Conservation (phyloP, 805 yeast genomes). For the Candida verbasci region DNA sequence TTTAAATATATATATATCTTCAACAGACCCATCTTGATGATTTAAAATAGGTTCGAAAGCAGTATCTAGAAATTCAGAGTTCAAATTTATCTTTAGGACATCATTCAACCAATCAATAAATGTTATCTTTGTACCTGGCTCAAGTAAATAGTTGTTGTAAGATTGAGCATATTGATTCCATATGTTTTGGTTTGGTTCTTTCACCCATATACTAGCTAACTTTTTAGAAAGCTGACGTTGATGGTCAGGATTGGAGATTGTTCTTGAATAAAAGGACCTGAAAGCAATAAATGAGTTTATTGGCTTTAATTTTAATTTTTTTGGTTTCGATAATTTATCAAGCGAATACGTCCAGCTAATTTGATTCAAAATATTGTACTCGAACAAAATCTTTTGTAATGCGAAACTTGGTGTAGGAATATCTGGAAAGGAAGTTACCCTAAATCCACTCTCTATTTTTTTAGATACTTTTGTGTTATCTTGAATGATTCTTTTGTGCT, state of each 20-base stretch:
- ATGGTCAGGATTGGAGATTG: slow-evolving; percentile 13
- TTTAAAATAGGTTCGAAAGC: background rate
- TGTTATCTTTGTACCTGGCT: slow-evolving; percentile 1
- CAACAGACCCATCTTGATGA: slow-evolving; percentile 4
- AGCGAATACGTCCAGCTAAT: background rate
- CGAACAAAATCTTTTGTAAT: slow-evolving; percentile 9
- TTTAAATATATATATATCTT: slow-evolving; percentile 5
- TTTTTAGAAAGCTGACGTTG: slow-evolving; percentile 21
- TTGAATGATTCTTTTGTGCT: background rate
- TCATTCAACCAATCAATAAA: slow-evolving; percentile 20
- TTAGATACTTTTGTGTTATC: background rate
- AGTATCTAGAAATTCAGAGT: background rate
- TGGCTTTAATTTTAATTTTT: slow-evolving; percentile 9
- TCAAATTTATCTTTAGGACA: slow-evolving; percentile 7
- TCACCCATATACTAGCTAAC: slow-evolving; percentile 23
- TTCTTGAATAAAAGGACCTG: slow-evolving; percentile 23
- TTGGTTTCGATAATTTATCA: slow-evolving; percentile 4
- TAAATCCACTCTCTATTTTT: slow-evolving; percentile 1
- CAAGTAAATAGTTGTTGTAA: slow-evolving; percentile 15
- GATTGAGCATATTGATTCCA: slow-evolving; percentile 30
- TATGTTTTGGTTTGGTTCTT: slow-evolving; percentile 17
- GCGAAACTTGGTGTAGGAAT: slow-evolving; percentile 12
- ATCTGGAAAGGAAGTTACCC: slow-evolving; percentile 11
- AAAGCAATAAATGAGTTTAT: slow-evolving; percentile 29
- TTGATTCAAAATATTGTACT: slow-evolving; percentile 8